Conservation (phyloP, 352 stramenopile genomes). For the Phytophthora rubi region DNA sequence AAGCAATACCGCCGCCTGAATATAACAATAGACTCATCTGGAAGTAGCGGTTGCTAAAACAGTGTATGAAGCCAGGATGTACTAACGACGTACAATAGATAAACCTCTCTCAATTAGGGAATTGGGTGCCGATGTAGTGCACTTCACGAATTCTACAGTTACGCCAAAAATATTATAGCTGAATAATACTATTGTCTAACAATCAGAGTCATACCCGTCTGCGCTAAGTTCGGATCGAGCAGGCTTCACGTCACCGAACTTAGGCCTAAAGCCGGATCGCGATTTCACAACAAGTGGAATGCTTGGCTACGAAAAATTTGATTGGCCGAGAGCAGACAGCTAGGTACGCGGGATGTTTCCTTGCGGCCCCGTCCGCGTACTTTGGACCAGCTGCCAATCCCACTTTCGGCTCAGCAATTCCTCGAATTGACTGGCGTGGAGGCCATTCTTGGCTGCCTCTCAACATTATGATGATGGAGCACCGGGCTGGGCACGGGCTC, state of each 20-base stretch:
- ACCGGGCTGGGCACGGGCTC: background rate
- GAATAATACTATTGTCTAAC: no score
- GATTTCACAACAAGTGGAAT: background rate
- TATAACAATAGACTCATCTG: no score
- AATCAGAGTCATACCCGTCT: no score
- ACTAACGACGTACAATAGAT: no score
- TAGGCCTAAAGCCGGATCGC: background rate
- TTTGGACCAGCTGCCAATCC: slow-evolving; percentile 36
- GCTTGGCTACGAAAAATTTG: background rate
- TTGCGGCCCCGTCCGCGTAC: slow-evolving; percentile 23
- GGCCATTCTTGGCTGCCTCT: slow-evolving; percentile 17
- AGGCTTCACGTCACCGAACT: background rate
- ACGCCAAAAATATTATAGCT: no score
- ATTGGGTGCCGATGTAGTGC: no score
- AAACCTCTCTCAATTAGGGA: no score
- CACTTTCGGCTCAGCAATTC: slow-evolving; percentile 11
- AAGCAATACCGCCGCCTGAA: no score
- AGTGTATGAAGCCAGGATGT: no score
- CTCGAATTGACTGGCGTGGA: slow-evolving; percentile 22
- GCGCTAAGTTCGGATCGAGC: background rate
- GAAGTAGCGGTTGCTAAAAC: no score
- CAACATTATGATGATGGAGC: slow-evolving; percentile 29
- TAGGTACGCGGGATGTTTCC: slow-evolving; percentile 22
- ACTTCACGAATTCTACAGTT: no score
- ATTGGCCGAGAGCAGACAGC: slow-evolving; percentile 16